phyloP scores from a whole-genome alignment of 2,329 filamentous ascomycete genomes.

The Sarocladium strictum region DNA sequence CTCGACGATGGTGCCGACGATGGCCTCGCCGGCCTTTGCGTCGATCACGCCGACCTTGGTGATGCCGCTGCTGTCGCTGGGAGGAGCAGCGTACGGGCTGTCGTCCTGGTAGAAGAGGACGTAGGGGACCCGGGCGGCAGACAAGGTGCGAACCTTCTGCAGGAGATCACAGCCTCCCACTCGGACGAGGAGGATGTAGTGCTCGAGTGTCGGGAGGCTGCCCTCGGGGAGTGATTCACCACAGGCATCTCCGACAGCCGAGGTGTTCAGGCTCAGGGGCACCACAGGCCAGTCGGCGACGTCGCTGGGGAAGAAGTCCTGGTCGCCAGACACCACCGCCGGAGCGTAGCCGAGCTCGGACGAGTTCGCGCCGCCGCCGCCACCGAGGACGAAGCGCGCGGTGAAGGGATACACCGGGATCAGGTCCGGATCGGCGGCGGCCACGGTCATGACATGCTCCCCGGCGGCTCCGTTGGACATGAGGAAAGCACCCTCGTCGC shows the following conservation, averaged over 20 bases:
- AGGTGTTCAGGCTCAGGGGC: slow-evolving; percentile 20
- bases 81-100: too few relatives aligned
- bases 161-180: slow-evolving; percentile 21
- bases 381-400: slow-evolving; percentile 21
- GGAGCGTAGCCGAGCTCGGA: slow-evolving; percentile 28
- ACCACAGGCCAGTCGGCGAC: slow-evolving; percentile 28
- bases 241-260: slow-evolving; percentile 18
- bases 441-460: slow-evolving; percentile 35
- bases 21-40: slow-evolving; percentile 10
- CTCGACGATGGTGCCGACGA: slow-evolving; percentile 20
- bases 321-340: slow-evolving; percentile 24
- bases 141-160: slow-evolving; percentile 20
- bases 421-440: slow-evolving; percentile 30
- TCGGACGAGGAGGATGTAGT: slow-evolving; percentile 23
- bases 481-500: slow-evolving; percentile 34
- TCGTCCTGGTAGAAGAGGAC: slow-evolving; percentile 11
- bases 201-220: slow-evolving; percentile 16
- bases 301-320: slow-evolving; percentile 25
- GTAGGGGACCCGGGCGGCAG: slow-evolving; percentile 19
- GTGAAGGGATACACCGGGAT: slow-evolving; percentile 23
- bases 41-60: slow-evolving; percentile 15
- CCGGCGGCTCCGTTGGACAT: slow-evolving; percentile 31
- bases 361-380: slow-evolving; percentile 17
- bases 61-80: too few relatives aligned
- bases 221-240: slow-evolving; percentile 20